These are phyloP conservation scores for Entonaema liquescens DNA, from an alignment of 495 filamentous ascomycete species.

Conservation along the genomic window DNA sequence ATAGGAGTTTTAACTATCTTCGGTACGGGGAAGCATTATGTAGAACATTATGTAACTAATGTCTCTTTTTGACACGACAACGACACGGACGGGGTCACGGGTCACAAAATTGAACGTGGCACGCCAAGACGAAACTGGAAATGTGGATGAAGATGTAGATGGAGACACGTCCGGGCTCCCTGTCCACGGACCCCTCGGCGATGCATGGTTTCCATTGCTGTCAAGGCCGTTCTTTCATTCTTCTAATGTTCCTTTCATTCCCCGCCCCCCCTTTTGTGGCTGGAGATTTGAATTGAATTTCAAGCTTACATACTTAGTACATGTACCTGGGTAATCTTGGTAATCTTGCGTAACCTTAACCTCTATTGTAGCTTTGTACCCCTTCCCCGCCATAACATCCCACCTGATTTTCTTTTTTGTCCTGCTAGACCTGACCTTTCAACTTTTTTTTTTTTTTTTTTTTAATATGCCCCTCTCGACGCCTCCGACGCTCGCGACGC, in stretches of 20 bases:
- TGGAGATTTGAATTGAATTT: conserved; percentile 31
- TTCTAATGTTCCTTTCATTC: conserved; percentile 29
- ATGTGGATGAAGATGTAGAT: conserved; percentile 33
- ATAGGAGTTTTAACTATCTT: conserved; percentile 23
- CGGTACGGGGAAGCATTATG: conserved; percentile 13
- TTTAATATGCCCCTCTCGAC: conserved; percentile 17
- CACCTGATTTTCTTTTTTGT: conserved; percentile 13
- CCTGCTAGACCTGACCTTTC: not conserved
- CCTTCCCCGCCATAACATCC: conserved; percentile 35
- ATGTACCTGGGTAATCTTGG: conserved; percentile 1
- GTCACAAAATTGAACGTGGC: conserved; percentile 40
- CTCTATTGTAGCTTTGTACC: not conserved
- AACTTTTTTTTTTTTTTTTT: conserved; percentile 1
- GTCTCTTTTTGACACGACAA: conserved; percentile 33
- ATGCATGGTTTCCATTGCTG: not conserved
- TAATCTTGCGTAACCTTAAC: not conserved
- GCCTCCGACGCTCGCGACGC: not conserved
- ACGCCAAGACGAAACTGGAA: conserved; percentile 40
- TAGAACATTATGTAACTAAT: conserved; percentile 9
- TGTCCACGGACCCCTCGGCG: conserved; percentile 35
- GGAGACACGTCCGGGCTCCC: conserved; percentile 36
- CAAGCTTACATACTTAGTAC: not conserved
- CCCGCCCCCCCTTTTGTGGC: conserved; percentile 41
- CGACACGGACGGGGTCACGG: conserved; percentile 35
- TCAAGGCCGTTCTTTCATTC: conserved; percentile 35